Conservation (phyloP, 2,329 filamentous ascomycete species). For the Diaporthe helianthi region DNA sequence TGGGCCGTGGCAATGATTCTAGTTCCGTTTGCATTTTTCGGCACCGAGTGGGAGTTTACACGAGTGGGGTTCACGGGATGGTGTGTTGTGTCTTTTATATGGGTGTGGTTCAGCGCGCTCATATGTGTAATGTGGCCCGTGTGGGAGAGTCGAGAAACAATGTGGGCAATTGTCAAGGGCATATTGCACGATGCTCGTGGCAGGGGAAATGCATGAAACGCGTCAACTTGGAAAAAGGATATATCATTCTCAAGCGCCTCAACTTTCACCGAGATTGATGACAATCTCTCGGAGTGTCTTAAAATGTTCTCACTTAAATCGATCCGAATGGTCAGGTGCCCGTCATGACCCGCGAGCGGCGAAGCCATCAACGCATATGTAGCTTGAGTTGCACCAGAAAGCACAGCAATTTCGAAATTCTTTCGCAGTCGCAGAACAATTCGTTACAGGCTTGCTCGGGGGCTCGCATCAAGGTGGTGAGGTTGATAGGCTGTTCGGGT, state of each 20-base stretch:
- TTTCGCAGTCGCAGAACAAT: background rate
- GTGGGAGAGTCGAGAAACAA: slow-evolving; percentile 45
- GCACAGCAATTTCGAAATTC: slow-evolving; percentile 13
- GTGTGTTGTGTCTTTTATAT: slow-evolving; percentile 49
- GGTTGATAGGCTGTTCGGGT: slow-evolving; percentile 25
- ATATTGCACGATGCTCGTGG: background rate
- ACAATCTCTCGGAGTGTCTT: slow-evolving; percentile 34
- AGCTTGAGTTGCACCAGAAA: background rate
- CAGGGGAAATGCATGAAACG: background rate
- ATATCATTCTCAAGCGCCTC: slow-evolving; percentile 24
- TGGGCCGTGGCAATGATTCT: slow-evolving; percentile 46
- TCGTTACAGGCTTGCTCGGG: slow-evolving; percentile 12
- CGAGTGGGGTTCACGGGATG: slow-evolving; percentile 47
- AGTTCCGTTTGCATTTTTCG: slow-evolving; percentile 49
- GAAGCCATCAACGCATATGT: background rate
- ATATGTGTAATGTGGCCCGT: slow-evolving; percentile 50
- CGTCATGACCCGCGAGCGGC: slow-evolving; percentile 30
- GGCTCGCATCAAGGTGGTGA: slow-evolving; percentile 2
- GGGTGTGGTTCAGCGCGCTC: slow-evolving; percentile 47
- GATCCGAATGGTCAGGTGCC: slow-evolving; percentile 36
- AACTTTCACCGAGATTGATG: slow-evolving; percentile 32
- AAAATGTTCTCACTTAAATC: slow-evolving; percentile 27
- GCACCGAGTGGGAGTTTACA: slow-evolving; percentile 46
- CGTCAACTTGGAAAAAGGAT: slow-evolving; percentile 20
- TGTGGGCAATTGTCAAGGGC: slow-evolving; percentile 39